phyloP scores from a whole-genome alignment of 495 filamentous ascomycete genomes.

The Penicillium fimorum region DNA sequence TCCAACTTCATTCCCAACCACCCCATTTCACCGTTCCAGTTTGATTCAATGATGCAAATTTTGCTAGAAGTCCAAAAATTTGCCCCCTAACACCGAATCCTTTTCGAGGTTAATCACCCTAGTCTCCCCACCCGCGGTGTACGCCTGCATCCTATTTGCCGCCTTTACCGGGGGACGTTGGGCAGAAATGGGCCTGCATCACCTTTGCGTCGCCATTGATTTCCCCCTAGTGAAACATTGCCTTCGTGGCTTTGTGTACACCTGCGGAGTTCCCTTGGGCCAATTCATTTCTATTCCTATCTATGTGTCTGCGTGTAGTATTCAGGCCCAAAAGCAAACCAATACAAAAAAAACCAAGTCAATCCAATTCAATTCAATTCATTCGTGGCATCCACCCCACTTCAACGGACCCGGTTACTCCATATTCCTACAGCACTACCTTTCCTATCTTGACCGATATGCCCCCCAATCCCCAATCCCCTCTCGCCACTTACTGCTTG shows the following conservation, averaged over 20 bases:
- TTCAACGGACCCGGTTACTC: slow-evolving; percentile 22
- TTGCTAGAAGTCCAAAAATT: neutral
- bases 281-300: slow-evolving; percentile 2
- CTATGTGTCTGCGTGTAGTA: slow-evolving; percentile 5
- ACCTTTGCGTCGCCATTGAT: slow-evolving; percentile 7
- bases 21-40: slow-evolving; percentile 11
- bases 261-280: slow-evolving; percentile 8
- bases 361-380: slow-evolving; percentile 10
- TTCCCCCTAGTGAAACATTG: slow-evolving; percentile 14
- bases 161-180: slow-evolving; percentile 37
- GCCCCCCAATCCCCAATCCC: slow-evolving; percentile 22
- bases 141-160: slow-evolving; percentile 34
- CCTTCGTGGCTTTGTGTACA: slow-evolving; percentile 14
- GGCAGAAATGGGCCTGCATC: slow-evolving; percentile 39
- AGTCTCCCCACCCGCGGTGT: slow-evolving; percentile 19
- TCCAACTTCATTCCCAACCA: slow-evolving; percentile 12
- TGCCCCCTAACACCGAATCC: neutral
- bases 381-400: slow-evolving; percentile 26
- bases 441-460: slow-evolving; percentile 26
- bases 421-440: slow-evolving; percentile 23
- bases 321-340: slow-evolving; percentile 1
- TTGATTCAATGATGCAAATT: slow-evolving; percentile 15
- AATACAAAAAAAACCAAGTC: slow-evolving; percentile 8
- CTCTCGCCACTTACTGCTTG: slow-evolving; percentile 17
- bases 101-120: slow-evolving; percentile 1